A percentile compares a stretch with the other conserved stretches of the same genome.
Conservation (phyloP, 1,284 basidiomycete genomes). For the Boletus subluridellus region DNA sequence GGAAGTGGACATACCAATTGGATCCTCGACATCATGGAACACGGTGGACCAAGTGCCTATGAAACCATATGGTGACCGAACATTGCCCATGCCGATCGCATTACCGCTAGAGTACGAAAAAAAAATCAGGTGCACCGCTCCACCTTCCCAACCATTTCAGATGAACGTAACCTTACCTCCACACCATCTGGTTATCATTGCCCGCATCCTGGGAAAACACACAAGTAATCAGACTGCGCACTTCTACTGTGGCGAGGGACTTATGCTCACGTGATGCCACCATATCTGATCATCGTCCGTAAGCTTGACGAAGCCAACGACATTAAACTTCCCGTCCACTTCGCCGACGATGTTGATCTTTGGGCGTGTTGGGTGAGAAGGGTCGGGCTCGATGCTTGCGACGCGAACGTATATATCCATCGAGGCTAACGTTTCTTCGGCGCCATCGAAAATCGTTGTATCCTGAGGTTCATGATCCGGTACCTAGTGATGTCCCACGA, state of each 20-base stretch:
- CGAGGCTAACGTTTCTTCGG: constrained; percentile 50
- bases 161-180: constrained; percentile 46
- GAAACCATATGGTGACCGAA: constrained; percentile 57
- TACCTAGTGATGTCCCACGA: constrained; percentile 20
- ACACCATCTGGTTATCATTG: constrained; percentile 54
- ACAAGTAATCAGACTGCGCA: background rate
- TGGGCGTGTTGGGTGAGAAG: constrained; percentile 49
- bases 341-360: constrained; percentile 54
- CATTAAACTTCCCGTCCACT: constrained; percentile 42
- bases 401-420: constrained; percentile 48
- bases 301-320: constrained; percentile 56
- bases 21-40: constrained; percentile 57
- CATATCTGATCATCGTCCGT: constrained; percentile 54
- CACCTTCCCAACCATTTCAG: background rate
- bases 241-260: background rate
- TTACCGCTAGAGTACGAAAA: constrained; percentile 44
- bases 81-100: constrained; percentile 59
- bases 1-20: constrained; percentile 43
- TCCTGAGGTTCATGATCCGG: constrained; percentile 38
- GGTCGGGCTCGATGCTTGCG: constrained; percentile 41
- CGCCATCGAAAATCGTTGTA: constrained; percentile 46
- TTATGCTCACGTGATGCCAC: constrained; percentile 58
- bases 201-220: constrained; percentile 47
- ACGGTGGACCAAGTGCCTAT: constrained; percentile 68
- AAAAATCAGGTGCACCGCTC: background rate